phyloP scores from a whole-genome alignment of 805 yeast species.

The Spathaspora gorwiae region DNA sequence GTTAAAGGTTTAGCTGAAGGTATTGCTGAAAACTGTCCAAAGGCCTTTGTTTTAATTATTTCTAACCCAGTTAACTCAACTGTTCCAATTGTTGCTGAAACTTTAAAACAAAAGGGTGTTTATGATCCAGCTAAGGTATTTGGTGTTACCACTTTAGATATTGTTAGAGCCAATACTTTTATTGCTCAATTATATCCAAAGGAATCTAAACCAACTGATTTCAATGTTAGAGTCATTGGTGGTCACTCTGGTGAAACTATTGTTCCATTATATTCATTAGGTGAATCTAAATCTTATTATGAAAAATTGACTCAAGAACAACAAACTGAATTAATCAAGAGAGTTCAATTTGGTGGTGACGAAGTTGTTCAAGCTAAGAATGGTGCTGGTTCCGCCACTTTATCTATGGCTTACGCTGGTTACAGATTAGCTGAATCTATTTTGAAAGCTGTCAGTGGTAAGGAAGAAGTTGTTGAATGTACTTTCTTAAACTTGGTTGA shows the following conservation, averaged over 20 bases:
- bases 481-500: slow-evolving; percentile 49
- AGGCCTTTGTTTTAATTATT: slow-evolving; percentile 74
- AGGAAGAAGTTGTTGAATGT: slow-evolving; percentile 39
- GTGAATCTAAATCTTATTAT: slow-evolving; percentile 28
- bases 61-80: slow-evolving; percentile 94
- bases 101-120: slow-evolving; percentile 61
- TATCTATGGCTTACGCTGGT: slow-evolving; percentile 86
- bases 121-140: slow-evolving; percentile 70
- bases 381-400: slow-evolving; percentile 81
- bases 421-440: slow-evolving; percentile 68
- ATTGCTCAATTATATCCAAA: slow-evolving; percentile 50
- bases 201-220: slow-evolving; percentile 46
- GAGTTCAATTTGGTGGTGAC: slow-evolving; percentile 93
- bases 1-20: slow-evolving; percentile 70
- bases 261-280: slow-evolving; percentile 70
- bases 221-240: slow-evolving; percentile 74
- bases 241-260: slow-evolving; percentile 96
- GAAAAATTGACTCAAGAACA: slow-evolving; percentile 53
- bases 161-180: slow-evolving; percentile 83
- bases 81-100: slow-evolving; percentile 83
- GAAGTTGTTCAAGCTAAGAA: slow-evolving; percentile 82
- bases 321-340: slow-evolving; percentile 65
- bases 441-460: slow-evolving; percentile 48
- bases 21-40: slow-evolving; percentile 67
- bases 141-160: slow-evolving; percentile 87